These are phyloP conservation scores for Puccinia polysora DNA, from an alignment of 1,284 basidiomycete genomes.

Conservation along the genomic window DNA sequence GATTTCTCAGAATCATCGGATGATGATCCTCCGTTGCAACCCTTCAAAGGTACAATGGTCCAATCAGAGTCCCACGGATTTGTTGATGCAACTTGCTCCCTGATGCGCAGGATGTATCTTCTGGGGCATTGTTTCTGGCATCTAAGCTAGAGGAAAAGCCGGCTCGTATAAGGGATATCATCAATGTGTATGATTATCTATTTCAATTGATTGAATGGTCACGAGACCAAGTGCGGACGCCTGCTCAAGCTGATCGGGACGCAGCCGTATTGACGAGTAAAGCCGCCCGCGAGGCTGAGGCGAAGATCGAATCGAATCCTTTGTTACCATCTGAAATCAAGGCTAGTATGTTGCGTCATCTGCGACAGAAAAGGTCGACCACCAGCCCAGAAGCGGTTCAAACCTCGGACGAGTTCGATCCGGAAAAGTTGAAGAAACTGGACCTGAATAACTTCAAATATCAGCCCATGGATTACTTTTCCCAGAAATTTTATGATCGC, in stretches of 20 bases:
- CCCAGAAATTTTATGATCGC: constrained; percentile 73
- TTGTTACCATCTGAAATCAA: constrained; percentile 33
- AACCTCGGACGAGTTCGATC: constrained; percentile 44
- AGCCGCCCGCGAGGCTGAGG: constrained; percentile 7
- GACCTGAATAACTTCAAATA: constrained; percentile 62
- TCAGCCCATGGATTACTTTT: constrained; percentile 77
- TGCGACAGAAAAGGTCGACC: constrained; percentile 57
- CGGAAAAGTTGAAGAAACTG: constrained; percentile 47
- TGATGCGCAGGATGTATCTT: constrained; percentile 70
- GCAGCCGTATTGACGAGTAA: not conserved
- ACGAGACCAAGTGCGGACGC: not conserved
- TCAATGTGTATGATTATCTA: constrained; percentile 88
- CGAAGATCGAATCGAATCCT: constrained; percentile 33
- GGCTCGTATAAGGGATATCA: constrained; percentile 80
- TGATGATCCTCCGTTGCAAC: too few species aligned
- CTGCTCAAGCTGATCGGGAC: not conserved
- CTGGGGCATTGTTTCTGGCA: constrained; percentile 87
- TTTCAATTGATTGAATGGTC: constrained; percentile 46
- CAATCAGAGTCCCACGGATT: too few species aligned
- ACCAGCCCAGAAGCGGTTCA: constrained; percentile 23
- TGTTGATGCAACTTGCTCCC: too few species aligned
- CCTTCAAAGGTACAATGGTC: too few species aligned
- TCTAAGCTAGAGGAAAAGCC: constrained; percentile 95
- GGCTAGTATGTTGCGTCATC: constrained; percentile 12
- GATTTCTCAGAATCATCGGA: not conserved